Evolutionary conservation across 768 basidiomycete genomes (phyloP).

Genomic region (Agaricus subrufescens): DNA sequence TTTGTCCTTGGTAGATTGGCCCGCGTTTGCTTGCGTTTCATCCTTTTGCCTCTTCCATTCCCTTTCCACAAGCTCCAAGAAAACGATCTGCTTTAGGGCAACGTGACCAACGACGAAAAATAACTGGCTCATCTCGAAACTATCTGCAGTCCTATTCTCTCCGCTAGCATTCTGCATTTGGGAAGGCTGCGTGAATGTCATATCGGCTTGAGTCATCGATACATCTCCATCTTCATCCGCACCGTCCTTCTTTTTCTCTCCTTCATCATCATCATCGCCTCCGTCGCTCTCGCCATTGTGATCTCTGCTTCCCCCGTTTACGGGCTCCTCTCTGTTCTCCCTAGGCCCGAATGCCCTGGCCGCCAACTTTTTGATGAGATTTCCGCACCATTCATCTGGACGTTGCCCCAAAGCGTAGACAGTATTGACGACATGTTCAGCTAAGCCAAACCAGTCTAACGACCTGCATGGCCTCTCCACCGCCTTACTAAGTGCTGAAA

Average conservation of each 20-base stretch:
- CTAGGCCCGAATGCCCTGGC: conserved; percentile 54
- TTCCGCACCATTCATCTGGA: conserved; percentile 79
- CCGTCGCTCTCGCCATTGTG: conserved; percentile 58
- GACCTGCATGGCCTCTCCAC: conserved; percentile 77
- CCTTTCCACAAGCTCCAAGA: conserved; percentile 90
- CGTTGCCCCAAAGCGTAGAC: conserved; percentile 93
- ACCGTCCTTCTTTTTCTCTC: background rate
- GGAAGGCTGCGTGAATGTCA: conserved; percentile 21
- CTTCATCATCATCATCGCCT: conserved; percentile 10
- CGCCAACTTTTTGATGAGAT: conserved; percentile 81
- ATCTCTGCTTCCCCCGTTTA: conserved; percentile 29
- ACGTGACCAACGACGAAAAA: conserved; percentile 95
- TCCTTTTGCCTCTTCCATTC: conserved; percentile 98
- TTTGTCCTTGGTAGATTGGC: conserved; percentile 48
- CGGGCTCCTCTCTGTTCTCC: conserved; percentile 18
- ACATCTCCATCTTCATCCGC: conserved; percentile 4
- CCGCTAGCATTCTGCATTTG: conserved; percentile 20
- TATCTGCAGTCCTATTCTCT: conserved; percentile 64
- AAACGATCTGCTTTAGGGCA: conserved; percentile 96
- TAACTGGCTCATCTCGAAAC: conserved; percentile 89
- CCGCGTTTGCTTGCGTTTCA: conserved; percentile 48
- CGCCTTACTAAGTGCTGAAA: conserved; percentile 76
- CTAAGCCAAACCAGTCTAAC: conserved; percentile 95
- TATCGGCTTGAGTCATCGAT: conserved; percentile 14
- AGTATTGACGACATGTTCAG: conserved; percentile 95